Base-by-base conservation (phyloP, 2,329 filamentous ascomycete genomes). In the Pseudogymnoascus sp. region DNA sequence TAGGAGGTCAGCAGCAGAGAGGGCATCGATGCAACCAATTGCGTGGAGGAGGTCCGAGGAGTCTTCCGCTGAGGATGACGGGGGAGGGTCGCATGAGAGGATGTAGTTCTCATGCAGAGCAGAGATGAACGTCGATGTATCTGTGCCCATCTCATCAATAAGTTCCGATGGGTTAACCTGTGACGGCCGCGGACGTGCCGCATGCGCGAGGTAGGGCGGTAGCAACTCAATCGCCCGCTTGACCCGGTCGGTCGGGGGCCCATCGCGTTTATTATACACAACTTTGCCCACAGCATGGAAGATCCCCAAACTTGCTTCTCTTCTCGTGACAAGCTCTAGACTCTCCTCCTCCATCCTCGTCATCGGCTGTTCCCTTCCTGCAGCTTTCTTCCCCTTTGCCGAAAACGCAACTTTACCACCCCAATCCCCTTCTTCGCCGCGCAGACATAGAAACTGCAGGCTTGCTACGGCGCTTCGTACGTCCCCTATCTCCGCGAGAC, bases 271-370 rank as follows among this genome's bases (percentile, higher is more conserved):
- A 78, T 99, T 99, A 78, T 98, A 96, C 0, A 98, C 88, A 2
- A 99, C 90, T 73, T 95, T 97, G 3, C 93, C 95, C 11, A 98
- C 90, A 0, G 95, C 92, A 74, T 99, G 95, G 72, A 99, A 99
- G 60, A 99, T 91, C 1, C 93, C 95, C 2, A 99, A 79, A 66
- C 89, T 96, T 14, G 90, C 88, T 76, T 98, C 95, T 63, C 95
- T 85, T 71, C 93, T 91, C 0, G 90, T 91, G 22, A 98, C 84
- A 64, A 95, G 79, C 71, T 91, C 86, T 8, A 98, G 76, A 4
- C 87, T 93, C 66, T 96, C 89, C 64, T 84, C 80, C 74, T 98
- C 95, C 71, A 89, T 87, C 65, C 84, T 83, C 0, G 92, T 96
- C 64, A 96, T 75, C 3, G 78, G 76, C 7, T 85, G 79, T 19